Evolutionary conservation across 1,139 yeast species (phyloP).

Genomic region (Diutina sp.): DNA sequence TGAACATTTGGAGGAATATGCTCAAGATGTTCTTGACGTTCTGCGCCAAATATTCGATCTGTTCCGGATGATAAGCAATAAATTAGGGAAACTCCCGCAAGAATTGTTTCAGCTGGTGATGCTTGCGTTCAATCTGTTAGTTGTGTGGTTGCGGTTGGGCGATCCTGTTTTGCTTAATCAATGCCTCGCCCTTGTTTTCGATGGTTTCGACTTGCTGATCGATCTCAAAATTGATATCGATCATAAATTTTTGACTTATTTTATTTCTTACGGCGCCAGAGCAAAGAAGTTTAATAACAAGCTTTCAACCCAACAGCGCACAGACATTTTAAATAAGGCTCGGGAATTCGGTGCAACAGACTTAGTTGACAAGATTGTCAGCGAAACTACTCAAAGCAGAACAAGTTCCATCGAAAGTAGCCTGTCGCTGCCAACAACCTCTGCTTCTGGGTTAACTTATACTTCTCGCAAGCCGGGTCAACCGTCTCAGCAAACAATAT

Average conservation of each 20-base stretch:
- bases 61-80: slow-evolving; percentile 32
- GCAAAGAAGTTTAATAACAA: slow-evolving; percentile 57
- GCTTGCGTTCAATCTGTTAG: slow-evolving; percentile 45
- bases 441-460: not conserved
- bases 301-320: slow-evolving; percentile 45
- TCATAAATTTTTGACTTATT: slow-evolving; percentile 32
- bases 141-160: slow-evolving; percentile 72
- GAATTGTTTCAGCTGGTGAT: slow-evolving; percentile 22
- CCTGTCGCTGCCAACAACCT: not conserved
- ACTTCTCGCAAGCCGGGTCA: not conserved
- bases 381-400: slow-evolving; percentile 14
- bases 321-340: slow-evolving; percentile 45
- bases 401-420: not conserved
- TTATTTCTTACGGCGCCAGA: slow-evolving; percentile 53
- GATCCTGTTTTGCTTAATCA: slow-evolving; percentile 63
- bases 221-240: slow-evolving; percentile 37
- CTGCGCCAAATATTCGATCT: slow-evolving; percentile 59
- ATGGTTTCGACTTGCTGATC: slow-evolving; percentile 51
- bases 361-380: slow-evolving; percentile 39
- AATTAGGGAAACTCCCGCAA: slow-evolving; percentile 4
- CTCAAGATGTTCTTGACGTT: slow-evolving; percentile 76
- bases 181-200: slow-evolving; percentile 60
- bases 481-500: not conserved
- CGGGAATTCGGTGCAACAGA: slow-evolving; percentile 31
- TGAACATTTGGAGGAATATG: slow-evolving; percentile 57